Evolutionary conservation across 768 basidiomycete genomes (phyloP).

Genomic region (Collybiopsis luxurians): DNA sequence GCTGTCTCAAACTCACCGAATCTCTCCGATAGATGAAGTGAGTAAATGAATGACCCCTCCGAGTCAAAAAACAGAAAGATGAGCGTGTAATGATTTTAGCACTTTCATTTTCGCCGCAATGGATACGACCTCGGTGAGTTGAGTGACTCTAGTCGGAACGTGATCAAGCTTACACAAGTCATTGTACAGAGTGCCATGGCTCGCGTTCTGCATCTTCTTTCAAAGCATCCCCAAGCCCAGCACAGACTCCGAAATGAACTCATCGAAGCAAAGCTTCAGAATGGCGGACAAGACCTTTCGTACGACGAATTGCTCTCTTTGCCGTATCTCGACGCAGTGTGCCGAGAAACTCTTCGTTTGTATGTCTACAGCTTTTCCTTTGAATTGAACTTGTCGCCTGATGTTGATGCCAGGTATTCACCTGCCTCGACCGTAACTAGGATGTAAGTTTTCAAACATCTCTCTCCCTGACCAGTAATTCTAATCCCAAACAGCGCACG

Average conservation of each 20-base stretch:
- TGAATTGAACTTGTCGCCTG: background rate
- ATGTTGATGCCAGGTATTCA: constrained; percentile 15
- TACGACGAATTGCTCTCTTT: constrained; percentile 35
- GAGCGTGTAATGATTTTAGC: constrained; percentile 4
- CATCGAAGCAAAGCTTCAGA: constrained; percentile 19
- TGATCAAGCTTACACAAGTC: background rate
- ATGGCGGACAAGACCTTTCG: constrained; percentile 21
- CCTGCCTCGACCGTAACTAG: constrained; percentile 20
- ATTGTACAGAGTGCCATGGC: constrained; percentile 23
- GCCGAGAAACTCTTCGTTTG: constrained; percentile 38
- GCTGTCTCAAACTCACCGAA: background rate
- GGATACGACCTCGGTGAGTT: constrained; percentile 35
- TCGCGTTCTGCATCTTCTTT: constrained; percentile 29
- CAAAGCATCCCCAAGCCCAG: constrained; percentile 34
- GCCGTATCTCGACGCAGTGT: constrained; percentile 39
- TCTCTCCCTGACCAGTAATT: background rate
- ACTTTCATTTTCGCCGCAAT: constrained; percentile 37
- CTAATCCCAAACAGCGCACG: constrained; percentile 18
- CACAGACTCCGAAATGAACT: constrained; percentile 34
- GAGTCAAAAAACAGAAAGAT: no score
- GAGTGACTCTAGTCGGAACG: background rate
- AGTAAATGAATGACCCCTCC: background rate
- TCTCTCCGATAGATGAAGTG: constrained; percentile 4
- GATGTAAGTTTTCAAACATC: constrained; percentile 17
- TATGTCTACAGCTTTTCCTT: constrained; percentile 15